Base-by-base conservation (phyloP, 129 eudicot genomes). In the Chrysanthemum lavandulifolium region DNA sequence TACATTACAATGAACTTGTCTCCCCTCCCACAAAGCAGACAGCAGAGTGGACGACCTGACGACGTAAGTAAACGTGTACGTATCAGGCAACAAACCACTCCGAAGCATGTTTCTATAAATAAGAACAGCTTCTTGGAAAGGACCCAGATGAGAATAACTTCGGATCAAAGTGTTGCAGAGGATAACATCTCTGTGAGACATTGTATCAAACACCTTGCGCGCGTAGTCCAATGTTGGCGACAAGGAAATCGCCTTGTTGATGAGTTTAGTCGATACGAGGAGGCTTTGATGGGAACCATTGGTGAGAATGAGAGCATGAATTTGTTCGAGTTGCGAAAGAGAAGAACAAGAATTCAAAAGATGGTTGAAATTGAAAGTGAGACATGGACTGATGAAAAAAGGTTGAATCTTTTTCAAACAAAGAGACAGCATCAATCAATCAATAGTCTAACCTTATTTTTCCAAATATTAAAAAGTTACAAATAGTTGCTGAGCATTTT, bases 151-250 rank as follows among this genome's bases (percentile, higher is more conserved):
- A 50, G 83, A 64, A 69, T 82, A 82, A 9, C 81, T 79, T 14
- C 79, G 70, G 50, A 85, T 77, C 73, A 77, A 12, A 1, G 78
- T 82, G 77, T 80, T 83, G 81, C 85, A 86, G 14, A 69, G 61
- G 55, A 64, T 77, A 10, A 36, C 77, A 57, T 69, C 76, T 73
- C 65, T 11, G 3, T 71, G 57, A 16, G 79, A 76, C 86, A 68
- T 58, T 71, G 6, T 19, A 10, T 79, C 83, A 68, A 86, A 86
- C 79, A 83, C 58, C 51, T 80, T 71, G 60, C 80, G 84, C 10
- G 86, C 84, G 47, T 79, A 84, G n/a, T 71, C 76, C 85, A 78
- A 74, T 14, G 73, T 64, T 8, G 75, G 84, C 10, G 85, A 71
- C 36, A 71, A n/a, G 2, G 53, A 55, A 2, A 31, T 60, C 1